phyloP scores from a whole-genome alignment of 306 rosid species.

The Malus asiatica region DNA sequence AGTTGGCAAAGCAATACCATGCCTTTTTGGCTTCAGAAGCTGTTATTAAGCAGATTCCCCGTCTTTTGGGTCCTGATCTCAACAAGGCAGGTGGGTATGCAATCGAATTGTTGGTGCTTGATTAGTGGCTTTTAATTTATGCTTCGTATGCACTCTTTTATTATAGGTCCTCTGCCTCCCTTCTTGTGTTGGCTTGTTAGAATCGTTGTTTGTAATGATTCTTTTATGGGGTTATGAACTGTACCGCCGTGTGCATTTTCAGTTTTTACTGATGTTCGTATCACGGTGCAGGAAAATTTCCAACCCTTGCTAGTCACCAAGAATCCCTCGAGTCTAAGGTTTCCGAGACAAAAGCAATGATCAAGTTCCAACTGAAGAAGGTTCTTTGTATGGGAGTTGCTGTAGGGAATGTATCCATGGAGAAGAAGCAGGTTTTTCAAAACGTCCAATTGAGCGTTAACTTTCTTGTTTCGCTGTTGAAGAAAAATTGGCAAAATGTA shows the following conservation, averaged over 20 bases:
- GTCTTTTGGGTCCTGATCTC: too few species aligned
- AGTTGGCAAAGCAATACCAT: slow-evolving; percentile 72
- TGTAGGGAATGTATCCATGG: slow-evolving; percentile 79
- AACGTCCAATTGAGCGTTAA: slow-evolving; percentile 78
- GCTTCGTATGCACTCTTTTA: neutral
- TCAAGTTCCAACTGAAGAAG: slow-evolving; percentile 80
- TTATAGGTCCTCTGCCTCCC: neutral
- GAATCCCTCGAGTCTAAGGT: slow-evolving; percentile 81
- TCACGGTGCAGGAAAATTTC: slow-evolving; percentile 58
- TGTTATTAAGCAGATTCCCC: slow-evolving; percentile 31
- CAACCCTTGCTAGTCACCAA: slow-evolving; percentile 73
- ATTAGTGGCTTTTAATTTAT: neutral
- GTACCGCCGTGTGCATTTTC: neutral
- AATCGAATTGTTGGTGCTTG: slow-evolving; percentile 5
- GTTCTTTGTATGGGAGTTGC: slow-evolving; percentile 93
- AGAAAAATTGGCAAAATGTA: slow-evolving; percentile 87
- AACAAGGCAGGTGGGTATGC: slow-evolving; percentile 14
- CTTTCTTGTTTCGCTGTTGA: slow-evolving; percentile 74
- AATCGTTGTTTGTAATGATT: neutral
- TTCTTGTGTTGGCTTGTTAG: neutral
- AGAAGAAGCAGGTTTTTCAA: slow-evolving; percentile 84
- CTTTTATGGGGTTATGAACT: neutral
- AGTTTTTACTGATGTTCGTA: neutral
- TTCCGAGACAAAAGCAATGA: slow-evolving; percentile 74
- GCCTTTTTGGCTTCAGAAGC: slow-evolving; percentile 90